Conservation (phyloP, 164 flowering plant genomes). For the Echeveria elegans region DNA sequence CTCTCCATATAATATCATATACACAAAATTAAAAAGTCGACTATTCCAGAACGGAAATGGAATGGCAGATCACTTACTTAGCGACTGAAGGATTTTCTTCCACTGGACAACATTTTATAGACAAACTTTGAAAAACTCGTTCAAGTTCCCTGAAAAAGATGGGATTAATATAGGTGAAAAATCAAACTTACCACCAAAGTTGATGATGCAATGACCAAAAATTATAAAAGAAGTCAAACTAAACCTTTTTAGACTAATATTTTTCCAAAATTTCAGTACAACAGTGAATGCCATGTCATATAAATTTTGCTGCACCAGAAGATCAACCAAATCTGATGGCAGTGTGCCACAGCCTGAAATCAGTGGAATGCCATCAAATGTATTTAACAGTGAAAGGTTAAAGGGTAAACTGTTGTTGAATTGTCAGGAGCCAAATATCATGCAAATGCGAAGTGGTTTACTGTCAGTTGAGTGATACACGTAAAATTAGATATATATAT, state of each 20-base stretch:
- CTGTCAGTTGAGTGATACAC: background rate
- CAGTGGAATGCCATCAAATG: slow-evolving; percentile 6
- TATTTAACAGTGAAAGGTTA: background rate
- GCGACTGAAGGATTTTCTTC: slow-evolving; percentile 22
- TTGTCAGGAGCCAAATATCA: background rate
- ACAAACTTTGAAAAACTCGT: slow-evolving; percentile 53
- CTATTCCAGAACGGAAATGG: background rate
- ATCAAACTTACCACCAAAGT: background rate
- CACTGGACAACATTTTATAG: slow-evolving; percentile 66
- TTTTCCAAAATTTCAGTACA: slow-evolving; percentile 70
- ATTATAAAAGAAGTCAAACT: background rate
- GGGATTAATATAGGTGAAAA: background rate
- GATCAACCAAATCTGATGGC: slow-evolving; percentile 52
- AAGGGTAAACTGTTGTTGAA: background rate
- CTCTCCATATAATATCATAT: background rate
- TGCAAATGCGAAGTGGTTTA: background rate
- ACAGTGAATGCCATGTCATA: slow-evolving; percentile 89
- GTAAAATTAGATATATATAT: background rate
- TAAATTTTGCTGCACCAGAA: slow-evolving; percentile 51
- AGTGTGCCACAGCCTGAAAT: slow-evolving; percentile 38
- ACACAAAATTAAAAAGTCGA: background rate
- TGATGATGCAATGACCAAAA: background rate
- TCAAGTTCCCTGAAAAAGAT: slow-evolving; percentile 60
- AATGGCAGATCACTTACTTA: slow-evolving; percentile 29
- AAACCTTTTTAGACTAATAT: slow-evolving; percentile 64